Base-by-base conservation (phyloP, 805 yeast genomes). In the Candida ipomoeae region DNA sequence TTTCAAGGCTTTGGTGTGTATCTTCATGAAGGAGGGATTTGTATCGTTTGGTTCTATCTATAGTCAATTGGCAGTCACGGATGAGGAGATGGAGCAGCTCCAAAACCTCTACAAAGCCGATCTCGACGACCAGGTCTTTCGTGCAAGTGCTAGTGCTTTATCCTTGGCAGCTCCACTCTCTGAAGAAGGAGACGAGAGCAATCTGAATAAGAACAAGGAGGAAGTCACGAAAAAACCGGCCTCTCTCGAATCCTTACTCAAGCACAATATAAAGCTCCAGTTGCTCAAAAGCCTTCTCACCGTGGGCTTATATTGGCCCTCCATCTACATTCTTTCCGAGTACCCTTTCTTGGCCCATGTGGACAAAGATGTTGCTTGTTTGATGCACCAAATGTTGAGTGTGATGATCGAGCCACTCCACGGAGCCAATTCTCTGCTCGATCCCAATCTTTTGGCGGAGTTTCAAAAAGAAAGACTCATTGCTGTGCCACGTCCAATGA, bases 141-240 rank as follows among this genome's bases (percentile, higher is more conserved):
- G 74, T 53, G 85, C 91, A 0, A 77, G 80, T 21, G 85, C 88
- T 0, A 87, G 85, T 54, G 96, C 96, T 0, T 69, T 91, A 44
- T 94, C 97, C 0, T 64, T 90, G 57, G 96, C 97, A 5, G 94
- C 94, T 8, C 96, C 96, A 0, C 71, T 91, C 36, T 73, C 77
- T 3, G 83, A 81, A 36, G 92, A 85, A 34, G 87, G 81, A 17
- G 86, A 80, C 21, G 81, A 75, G 6, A 48, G 41, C 7, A 39
- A 10, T 11, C 13, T 17, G 6, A 26, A 29, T 6, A 38, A 36
- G 2, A 14, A 10, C 2, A 17, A 32, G 6, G 20, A 23, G n/a
- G 18, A 31, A 3, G 71, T 35, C 14, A 21, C 35, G 13, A 41
- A 50, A 14, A 39, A 44, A 2, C 49, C 46, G 23, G 18, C 13